phyloP scores from a whole-genome alignment of 306 rosid species.

The Dalbergia oliveri region DNA sequence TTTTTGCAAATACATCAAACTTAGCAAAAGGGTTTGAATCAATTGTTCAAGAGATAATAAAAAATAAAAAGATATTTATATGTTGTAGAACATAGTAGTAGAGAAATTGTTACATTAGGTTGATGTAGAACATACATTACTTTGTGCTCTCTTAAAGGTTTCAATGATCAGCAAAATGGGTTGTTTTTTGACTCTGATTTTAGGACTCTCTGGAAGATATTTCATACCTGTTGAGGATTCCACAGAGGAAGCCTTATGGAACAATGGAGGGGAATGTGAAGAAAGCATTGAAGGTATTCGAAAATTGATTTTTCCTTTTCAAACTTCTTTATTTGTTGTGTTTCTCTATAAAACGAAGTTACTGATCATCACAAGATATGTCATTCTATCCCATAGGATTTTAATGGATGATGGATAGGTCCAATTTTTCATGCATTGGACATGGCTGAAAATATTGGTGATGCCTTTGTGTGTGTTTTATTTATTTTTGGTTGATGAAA shows the following conservation, averaged over 20 bases:
- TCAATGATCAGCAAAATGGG: conserved; percentile 18
- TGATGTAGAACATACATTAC: not conserved
- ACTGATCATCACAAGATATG: not conserved
- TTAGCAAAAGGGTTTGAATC: not conserved
- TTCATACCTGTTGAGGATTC: conserved; percentile 86
- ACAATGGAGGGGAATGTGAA: conserved; percentile 96
- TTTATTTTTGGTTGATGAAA: not conserved
- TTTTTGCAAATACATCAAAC: too few relatives aligned
- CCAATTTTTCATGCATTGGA: not conserved
- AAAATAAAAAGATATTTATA: not conserved
- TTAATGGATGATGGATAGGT: conserved; percentile 11
- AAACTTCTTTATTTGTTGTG: not conserved
- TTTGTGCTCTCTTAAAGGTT: conserved; percentile 1
- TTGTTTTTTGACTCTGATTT: conserved; percentile 33
- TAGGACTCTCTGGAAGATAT: conserved; percentile 92
- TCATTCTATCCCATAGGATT: not conserved
- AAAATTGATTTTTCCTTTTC: not conserved
- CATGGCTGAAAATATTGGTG: not conserved
- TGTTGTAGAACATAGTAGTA: too few relatives aligned
- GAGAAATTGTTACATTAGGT: too few relatives aligned
- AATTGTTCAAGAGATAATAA: not conserved
- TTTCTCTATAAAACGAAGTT: not conserved
- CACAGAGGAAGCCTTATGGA: conserved; percentile 95
- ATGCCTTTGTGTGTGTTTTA: not conserved
- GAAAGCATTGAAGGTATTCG: conserved; percentile 83